Conservation (phyloP, 345 rosid species). For the Moricandia arvensis region DNA sequence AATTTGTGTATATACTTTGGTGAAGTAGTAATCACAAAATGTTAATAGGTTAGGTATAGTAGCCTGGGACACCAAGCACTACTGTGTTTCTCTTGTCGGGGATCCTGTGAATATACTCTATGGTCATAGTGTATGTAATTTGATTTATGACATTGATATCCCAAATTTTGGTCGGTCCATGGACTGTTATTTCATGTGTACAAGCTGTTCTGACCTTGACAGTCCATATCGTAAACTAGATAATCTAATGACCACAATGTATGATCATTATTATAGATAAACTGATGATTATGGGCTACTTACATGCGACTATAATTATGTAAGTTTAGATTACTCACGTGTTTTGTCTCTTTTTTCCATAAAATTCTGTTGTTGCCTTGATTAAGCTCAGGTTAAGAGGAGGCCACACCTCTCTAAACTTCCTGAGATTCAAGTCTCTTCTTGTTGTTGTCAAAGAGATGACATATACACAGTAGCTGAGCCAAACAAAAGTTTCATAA, state of each 20-base stretch:
- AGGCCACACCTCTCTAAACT: too few relatives aligned
- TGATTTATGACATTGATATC: conserved; percentile 22
- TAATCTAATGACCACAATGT: not conserved
- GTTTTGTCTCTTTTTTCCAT: too few relatives aligned
- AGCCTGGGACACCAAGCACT: conserved; percentile 2
- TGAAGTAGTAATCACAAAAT: not conserved
- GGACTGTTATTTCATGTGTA: conserved; percentile 20
- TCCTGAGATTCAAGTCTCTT: too few relatives aligned
- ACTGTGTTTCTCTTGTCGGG: conserved; percentile 22
- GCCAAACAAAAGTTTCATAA: too few relatives aligned
- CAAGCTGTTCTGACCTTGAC: conserved; percentile 18
- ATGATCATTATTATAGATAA: not conserved
- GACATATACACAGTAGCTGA: too few relatives aligned
- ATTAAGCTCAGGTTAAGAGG: too few relatives aligned
- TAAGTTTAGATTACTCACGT: not conserved
- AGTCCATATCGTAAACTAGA: not conserved
- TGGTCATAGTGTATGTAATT: conserved; percentile 4
- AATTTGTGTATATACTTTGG: not conserved
- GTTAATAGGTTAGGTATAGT: not conserved
- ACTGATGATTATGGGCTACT: conserved; percentile 1
- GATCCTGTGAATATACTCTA: conserved; percentile 29
- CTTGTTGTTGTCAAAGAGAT: too few relatives aligned
- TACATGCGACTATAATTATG: not conserved
- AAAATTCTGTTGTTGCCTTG: too few relatives aligned
- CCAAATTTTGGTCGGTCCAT: conserved; percentile 32